Evolutionary conservation across 2,329 filamentous ascomycete genomes (phyloP).

Genomic region (Madurella mycetomatis): DNA sequence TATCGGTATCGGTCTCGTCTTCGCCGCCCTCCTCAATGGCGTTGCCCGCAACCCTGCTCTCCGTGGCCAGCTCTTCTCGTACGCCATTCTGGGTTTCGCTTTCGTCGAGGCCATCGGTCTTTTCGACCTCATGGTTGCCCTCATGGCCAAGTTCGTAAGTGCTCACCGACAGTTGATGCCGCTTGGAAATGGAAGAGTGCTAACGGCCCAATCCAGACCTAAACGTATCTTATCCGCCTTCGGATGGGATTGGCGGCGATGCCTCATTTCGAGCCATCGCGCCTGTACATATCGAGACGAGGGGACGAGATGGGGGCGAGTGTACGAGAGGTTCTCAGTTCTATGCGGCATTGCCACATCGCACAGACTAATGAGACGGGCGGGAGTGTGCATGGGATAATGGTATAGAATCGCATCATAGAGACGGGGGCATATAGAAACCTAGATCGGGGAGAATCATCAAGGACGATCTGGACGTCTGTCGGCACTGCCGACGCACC

Average conservation of each 20-base stretch:
- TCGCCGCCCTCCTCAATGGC: constrained; percentile 82
- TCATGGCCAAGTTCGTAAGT: constrained; percentile 87
- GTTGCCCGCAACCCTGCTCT: constrained; percentile 93
- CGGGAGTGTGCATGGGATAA: constrained; percentile 26
- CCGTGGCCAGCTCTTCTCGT: constrained; percentile 92
- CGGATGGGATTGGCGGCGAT: constrained; percentile 21
- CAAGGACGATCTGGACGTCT: constrained; percentile 23
- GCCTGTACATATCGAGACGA: constrained; percentile 27
- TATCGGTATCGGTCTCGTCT: constrained; percentile 95
- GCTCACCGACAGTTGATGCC: constrained; percentile 1
- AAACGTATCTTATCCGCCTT: constrained; percentile 23
- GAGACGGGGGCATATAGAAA: constrained; percentile 28
- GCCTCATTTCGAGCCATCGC: constrained; percentile 21
- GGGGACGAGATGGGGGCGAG: constrained; percentile 18
- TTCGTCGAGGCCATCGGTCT: constrained; percentile 91
- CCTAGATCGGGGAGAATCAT: constrained; percentile 29
- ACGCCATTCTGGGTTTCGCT: constrained; percentile 92
- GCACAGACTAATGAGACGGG: constrained; percentile 18
- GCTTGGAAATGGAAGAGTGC: background rate
- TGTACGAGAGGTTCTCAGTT: constrained; percentile 24
- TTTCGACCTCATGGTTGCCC: constrained; percentile 87
- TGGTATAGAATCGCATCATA: constrained; percentile 29
- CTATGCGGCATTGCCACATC: constrained; percentile 15
- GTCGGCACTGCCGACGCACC: constrained; percentile 27
- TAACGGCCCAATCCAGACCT: constrained; percentile 23